Conservation (phyloP, 1,139 yeast species). For the Hansenula sp. region DNA sequence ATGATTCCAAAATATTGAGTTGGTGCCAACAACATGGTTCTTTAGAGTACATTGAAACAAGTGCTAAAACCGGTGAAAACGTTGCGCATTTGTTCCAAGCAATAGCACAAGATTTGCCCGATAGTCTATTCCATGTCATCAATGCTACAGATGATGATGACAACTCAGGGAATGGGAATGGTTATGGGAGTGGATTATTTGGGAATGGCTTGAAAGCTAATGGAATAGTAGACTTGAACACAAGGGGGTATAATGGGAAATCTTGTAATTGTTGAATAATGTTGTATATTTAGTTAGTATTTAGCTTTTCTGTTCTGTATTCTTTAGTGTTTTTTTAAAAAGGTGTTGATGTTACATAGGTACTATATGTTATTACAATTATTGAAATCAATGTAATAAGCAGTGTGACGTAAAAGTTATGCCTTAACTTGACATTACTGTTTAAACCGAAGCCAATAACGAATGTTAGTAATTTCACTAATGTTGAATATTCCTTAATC, state of each 20-base stretch:
- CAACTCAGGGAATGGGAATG: neutral
- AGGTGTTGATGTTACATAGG: too few species aligned
- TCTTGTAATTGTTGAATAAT: slow-evolving; percentile 5
- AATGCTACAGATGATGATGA: neutral
- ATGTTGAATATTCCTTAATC: too few species aligned
- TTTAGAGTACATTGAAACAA: slow-evolving; percentile 66
- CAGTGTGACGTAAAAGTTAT: too few species aligned
- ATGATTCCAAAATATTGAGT: slow-evolving; percentile 32
- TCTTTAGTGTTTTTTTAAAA: too few species aligned
- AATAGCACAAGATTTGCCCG: slow-evolving; percentile 22
- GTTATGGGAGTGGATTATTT: neutral
- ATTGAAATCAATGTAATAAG: too few species aligned
- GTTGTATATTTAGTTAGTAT: too few species aligned
- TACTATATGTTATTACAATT: too few species aligned
- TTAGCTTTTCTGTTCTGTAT: neutral
- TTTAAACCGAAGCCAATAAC: too few species aligned
- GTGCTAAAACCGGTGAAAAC: slow-evolving; percentile 79
- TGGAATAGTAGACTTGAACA: slow-evolving; percentile 2
- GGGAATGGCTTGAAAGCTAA: neutral
- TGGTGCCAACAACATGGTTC: slow-evolving; percentile 37
- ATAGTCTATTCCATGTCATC: slow-evolving; percentile 9
- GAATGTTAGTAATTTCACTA: too few species aligned
- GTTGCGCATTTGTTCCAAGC: slow-evolving; percentile 58
- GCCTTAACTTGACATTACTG: too few species aligned
- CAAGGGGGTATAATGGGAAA: neutral